phyloP scores from a whole-genome alignment of 1,284 basidiomycete genomes.

The Ganoderma sinense region DNA sequence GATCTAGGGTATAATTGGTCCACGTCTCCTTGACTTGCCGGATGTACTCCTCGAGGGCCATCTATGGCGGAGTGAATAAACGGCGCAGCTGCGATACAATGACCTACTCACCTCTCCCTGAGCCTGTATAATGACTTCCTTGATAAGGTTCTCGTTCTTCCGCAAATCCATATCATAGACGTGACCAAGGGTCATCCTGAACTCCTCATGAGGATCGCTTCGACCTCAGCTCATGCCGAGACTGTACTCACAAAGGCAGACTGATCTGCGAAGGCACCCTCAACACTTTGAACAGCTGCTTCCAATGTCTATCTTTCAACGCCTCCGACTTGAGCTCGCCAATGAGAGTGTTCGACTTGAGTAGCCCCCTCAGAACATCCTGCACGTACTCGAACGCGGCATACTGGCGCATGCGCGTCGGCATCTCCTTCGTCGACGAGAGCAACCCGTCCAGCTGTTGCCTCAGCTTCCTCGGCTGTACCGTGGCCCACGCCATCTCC shows the following conservation, averaged over 20 bases:
- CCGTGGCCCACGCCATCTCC: constrained; percentile 91
- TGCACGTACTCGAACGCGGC: constrained; percentile 99
- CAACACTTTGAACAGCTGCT: constrained; percentile 95
- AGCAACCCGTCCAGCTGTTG: constrained; percentile 93
- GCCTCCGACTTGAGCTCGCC: constrained; percentile 97
- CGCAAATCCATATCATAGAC: constrained; percentile 98
- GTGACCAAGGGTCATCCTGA: constrained; percentile 92
- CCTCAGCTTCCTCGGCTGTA: constrained; percentile 94
- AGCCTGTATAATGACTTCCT: constrained; percentile 96
- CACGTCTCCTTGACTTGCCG: constrained; percentile 97
- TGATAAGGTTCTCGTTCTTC: constrained; percentile 90
- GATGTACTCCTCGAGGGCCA: constrained; percentile 94
- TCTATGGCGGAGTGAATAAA: constrained; percentile 51
- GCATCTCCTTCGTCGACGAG: constrained; percentile 96
- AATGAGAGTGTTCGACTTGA: constrained; percentile 91
- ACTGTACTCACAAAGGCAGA: constrained; percentile 65
- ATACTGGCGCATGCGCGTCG: constrained; percentile 98
- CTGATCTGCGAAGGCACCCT: constrained; percentile 71
- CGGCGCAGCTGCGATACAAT: neutral
- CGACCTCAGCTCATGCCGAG: neutral
- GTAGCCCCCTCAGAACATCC: constrained; percentile 84
- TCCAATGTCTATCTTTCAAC: constrained; percentile 98
- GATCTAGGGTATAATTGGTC: constrained; percentile 95
- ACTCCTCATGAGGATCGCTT: neutral
- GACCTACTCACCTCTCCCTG: constrained; percentile 83